Conservation (phyloP, 2,329 filamentous ascomycete genomes). For the Myriosclerotinia scirpicola region DNA sequence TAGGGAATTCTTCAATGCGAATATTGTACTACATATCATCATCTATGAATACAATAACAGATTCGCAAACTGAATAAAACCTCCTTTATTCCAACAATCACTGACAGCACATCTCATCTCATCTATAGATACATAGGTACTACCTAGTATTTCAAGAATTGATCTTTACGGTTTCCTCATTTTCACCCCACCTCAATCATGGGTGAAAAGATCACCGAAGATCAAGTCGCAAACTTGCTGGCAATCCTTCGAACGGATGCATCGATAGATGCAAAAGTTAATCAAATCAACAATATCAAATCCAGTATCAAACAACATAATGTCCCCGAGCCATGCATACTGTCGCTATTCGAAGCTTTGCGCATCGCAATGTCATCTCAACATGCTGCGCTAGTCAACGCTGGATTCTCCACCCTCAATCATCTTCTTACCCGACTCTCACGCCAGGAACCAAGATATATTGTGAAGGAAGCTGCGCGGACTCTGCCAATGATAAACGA, state of each 20-base stretch:
- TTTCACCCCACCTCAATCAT: slow-evolving; percentile 39
- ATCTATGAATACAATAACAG: background rate
- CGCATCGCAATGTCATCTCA: slow-evolving; percentile 72
- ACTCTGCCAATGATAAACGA: slow-evolving; percentile 77
- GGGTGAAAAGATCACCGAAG: slow-evolving; percentile 59
- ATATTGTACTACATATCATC: background rate
- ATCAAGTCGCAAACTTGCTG: slow-evolving; percentile 57
- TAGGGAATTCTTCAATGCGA: background rate
- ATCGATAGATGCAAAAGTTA: slow-evolving; percentile 68
- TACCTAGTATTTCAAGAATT: slow-evolving; percentile 19
- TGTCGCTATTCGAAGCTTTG: slow-evolving; percentile 78
- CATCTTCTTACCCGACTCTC: slow-evolving; percentile 84
- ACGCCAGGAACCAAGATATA: slow-evolving; percentile 76
- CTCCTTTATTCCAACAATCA: slow-evolving; percentile 5
- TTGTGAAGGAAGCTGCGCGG: slow-evolving; percentile 67
- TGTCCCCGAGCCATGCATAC: slow-evolving; percentile 72
- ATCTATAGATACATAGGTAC: slow-evolving; percentile 26
- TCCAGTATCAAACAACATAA: slow-evolving; percentile 90
- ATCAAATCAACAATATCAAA: slow-evolving; percentile 72
- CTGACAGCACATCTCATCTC: slow-evolving; percentile 30
- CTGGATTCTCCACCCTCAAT: slow-evolving; percentile 83
- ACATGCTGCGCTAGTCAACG: slow-evolving; percentile 74
- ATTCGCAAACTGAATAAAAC: slow-evolving; percentile 13
- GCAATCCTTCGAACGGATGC: slow-evolving; percentile 59
- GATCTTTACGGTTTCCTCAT: slow-evolving; percentile 21